A percentile compares a stretch with the other conserved stretches of the same genome.
Conservation (phyloP, 176 grass and related monocot species). For the Cocos nucifera region DNA sequence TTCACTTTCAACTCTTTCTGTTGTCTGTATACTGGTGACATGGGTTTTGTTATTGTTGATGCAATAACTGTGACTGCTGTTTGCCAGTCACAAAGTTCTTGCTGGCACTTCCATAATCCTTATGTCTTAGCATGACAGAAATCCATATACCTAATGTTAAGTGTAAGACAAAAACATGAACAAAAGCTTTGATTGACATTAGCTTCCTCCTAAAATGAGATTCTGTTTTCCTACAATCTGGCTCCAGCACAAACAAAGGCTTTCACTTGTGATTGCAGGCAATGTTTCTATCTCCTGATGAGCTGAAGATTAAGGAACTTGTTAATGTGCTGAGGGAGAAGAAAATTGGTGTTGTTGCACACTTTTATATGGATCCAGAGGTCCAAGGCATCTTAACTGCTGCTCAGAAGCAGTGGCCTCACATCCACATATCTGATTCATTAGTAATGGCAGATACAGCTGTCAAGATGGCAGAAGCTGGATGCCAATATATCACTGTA, state of each 20-base stretch:
- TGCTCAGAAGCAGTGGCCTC: slow-evolving; percentile 85
- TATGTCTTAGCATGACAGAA: no score
- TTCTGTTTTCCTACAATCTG: no score
- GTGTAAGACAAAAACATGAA: no score
- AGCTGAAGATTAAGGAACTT: slow-evolving; percentile 56
- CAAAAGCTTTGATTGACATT: no score
- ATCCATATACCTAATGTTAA: no score
- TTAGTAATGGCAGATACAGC: slow-evolving; percentile 92
- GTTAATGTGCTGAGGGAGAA: slow-evolving; percentile 54
- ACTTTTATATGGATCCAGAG: slow-evolving; percentile 99
- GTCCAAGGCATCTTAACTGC: slow-evolving; percentile 92
- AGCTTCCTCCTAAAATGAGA: no score
- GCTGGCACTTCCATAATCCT: no score
- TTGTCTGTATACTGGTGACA: no score
- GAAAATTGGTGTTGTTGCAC: slow-evolving; percentile 83
- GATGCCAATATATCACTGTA: slow-evolving; percentile 80
- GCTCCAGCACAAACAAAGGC: not conserved
- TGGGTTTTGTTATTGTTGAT: no score
- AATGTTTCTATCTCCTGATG: slow-evolving; percentile 77
- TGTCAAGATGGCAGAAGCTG: slow-evolving; percentile 95
- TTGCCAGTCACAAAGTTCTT: no score
- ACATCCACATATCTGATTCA: slow-evolving; percentile 95
- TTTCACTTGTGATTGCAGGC: slow-evolving; percentile 37
- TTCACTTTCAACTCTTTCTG: no score
- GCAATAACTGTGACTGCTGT: no score